Percentiles rank a stretch among this genome's conserved stretches.
These are phyloP conservation scores for Ustilaginoidea virens DNA, from an alignment of 2,329 filamentous ascomycete genomes.

Conservation along the genomic window DNA sequence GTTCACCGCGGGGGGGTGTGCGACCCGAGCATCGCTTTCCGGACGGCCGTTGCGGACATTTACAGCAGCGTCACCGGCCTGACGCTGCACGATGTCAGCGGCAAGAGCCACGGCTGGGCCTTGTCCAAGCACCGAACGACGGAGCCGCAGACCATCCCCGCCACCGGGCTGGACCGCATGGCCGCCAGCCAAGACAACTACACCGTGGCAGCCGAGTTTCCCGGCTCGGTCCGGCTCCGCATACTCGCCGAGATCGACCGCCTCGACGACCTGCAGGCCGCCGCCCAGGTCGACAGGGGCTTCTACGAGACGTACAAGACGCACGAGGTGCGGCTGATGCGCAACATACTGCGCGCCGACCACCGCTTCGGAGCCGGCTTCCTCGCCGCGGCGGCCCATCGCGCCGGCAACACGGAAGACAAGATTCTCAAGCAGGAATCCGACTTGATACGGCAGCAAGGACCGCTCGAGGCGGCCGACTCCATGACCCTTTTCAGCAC, in stretches of 20 bases:
- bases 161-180: slow-evolving; percentile 16
- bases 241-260: slow-evolving; percentile 25
- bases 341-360: slow-evolving; percentile 17
- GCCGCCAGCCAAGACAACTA: slow-evolving; percentile 15
- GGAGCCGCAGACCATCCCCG: slow-evolving; percentile 19
- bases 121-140: slow-evolving; percentile 23
- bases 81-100: slow-evolving; percentile 32
- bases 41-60: slow-evolving; percentile 31
- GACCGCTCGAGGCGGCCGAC: too few species aligned
- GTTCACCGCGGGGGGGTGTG: slow-evolving; percentile 28
- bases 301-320: slow-evolving; percentile 30
- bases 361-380: slow-evolving; percentile 4
- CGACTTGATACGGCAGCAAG: too few species aligned
- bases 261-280: slow-evolving; percentile 25
- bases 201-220: slow-evolving; percentile 18
- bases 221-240: slow-evolving; percentile 21
- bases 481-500: too few species aligned
- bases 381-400: not conserved
- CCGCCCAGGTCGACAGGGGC: slow-evolving; percentile 24
- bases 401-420: slow-evolving; percentile 14
- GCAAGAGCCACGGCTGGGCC: slow-evolving; percentile 32
- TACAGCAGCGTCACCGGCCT: slow-evolving; percentile 34
- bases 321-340: slow-evolving; percentile 25
- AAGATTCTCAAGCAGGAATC: slow-evolving; percentile 18
- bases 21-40: slow-evolving; percentile 32